Percentiles rank a stretch among this genome's conserved stretches.
Conservation (phyloP, 495 filamentous ascomycete genomes). For the Penicillium bovifimosum region DNA sequence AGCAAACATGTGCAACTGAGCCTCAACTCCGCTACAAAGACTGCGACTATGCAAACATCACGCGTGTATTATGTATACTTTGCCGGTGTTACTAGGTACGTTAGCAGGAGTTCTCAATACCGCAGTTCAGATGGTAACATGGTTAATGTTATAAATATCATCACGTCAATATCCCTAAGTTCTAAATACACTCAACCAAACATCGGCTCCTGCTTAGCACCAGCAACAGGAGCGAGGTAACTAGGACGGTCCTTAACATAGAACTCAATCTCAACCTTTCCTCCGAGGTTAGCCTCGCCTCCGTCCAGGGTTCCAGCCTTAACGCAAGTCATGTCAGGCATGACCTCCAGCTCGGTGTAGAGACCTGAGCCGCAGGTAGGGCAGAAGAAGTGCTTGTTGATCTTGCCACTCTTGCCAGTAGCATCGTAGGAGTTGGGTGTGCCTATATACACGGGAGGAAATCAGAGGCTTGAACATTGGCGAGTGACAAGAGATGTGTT, state of each 20-base stretch:
- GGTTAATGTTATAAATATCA: no score
- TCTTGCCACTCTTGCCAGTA: constrained; percentile 36
- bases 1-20: no score
- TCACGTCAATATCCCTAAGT: background rate
- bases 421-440: constrained; percentile 33
- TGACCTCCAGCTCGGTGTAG: constrained; percentile 43
- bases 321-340: constrained; percentile 40
- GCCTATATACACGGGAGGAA: constrained; percentile 14
- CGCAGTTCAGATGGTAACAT: no score
- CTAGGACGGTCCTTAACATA: constrained; percentile 39
- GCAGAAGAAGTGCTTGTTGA: constrained; percentile 49
- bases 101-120: no score
- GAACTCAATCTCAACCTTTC: constrained; percentile 41
- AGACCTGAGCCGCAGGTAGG: constrained; percentile 37
- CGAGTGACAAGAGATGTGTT: background rate
- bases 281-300: constrained; percentile 28
- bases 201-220: constrained; percentile 41
- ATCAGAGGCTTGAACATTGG: background rate
- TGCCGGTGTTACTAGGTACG: no score
- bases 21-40: no score
- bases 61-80: no score
- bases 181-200: constrained; percentile 8
- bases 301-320: constrained; percentile 42
- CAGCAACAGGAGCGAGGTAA: constrained; percentile 30
- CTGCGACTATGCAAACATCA: no score